Evolutionary conservation across 2,329 filamentous ascomycete species (phyloP).

Genomic region (Macroventuria anomochaeta): DNA sequence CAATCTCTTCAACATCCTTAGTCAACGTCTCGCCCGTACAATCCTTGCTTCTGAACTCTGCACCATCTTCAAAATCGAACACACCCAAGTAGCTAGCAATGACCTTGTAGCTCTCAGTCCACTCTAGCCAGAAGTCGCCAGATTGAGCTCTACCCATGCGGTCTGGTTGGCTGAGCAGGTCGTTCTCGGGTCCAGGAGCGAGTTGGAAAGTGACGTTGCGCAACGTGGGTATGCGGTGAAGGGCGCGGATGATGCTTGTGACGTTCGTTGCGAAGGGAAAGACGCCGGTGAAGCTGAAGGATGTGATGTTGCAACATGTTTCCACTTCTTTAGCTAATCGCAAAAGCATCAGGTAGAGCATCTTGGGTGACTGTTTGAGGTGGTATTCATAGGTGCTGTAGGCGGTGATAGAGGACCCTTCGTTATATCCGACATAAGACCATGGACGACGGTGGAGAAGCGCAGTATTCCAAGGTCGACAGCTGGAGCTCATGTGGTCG

Average conservation of each 20-base stretch:
- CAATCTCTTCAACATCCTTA: slow-evolving; percentile 34
- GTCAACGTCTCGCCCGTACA: slow-evolving; percentile 24
- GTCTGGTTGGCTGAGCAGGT: slow-evolving; percentile 46
- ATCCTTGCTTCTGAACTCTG: slow-evolving; percentile 35
- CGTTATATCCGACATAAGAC: slow-evolving; percentile 71
- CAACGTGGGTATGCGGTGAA: slow-evolving; percentile 42
- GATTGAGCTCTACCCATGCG: slow-evolving; percentile 52
- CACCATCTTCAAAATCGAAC: slow-evolving; percentile 30
- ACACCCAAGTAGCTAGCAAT: slow-evolving; percentile 32
- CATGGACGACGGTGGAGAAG: slow-evolving; percentile 69
- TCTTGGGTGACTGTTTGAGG: slow-evolving; percentile 66
- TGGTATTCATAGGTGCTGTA: slow-evolving; percentile 77
- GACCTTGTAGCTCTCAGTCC: slow-evolving; percentile 41
- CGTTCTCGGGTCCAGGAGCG: slow-evolving; percentile 50
- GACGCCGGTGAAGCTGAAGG: slow-evolving; percentile 66
- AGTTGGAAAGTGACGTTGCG: slow-evolving; percentile 49
- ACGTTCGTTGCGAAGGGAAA: slow-evolving; percentile 72
- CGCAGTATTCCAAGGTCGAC: slow-evolving; percentile 28
- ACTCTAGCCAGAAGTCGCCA: slow-evolving; percentile 50
- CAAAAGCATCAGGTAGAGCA: slow-evolving; percentile 60
- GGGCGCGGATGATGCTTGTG: slow-evolving; percentile 29
- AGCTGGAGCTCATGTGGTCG: slow-evolving; percentile 17
- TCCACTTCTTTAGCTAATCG: slow-evolving; percentile 34
- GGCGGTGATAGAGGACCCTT: slow-evolving; percentile 74
- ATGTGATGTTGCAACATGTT: slow-evolving; percentile 50